A percentile compares a stretch with the other conserved stretches of the same genome.
Evolutionary conservation across 2,329 filamentous ascomycete species (phyloP).

Genomic region (Trichoderma sp.): DNA sequence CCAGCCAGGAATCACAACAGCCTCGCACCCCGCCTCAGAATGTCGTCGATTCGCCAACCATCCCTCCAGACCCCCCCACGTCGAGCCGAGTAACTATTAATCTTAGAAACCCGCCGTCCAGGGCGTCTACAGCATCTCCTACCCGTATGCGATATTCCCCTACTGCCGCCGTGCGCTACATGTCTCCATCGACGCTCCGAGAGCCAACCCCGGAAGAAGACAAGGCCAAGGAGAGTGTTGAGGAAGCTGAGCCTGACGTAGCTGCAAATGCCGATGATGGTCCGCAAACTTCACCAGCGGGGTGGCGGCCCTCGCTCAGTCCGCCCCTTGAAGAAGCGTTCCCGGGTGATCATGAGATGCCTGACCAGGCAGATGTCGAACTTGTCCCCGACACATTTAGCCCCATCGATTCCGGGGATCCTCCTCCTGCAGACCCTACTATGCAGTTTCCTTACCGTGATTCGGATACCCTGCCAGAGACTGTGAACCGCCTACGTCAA

Average conservation of each 20-base stretch:
- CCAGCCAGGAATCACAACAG: constrained; percentile 21
- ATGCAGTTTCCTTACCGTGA: constrained; percentile 46
- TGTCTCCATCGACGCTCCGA: not conserved
- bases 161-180: not conserved
- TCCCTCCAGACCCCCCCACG: constrained; percentile 37
- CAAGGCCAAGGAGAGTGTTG: constrained; percentile 44
- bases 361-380: constrained; percentile 29
- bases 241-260: constrained; percentile 43
- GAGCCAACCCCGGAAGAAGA: constrained; percentile 22
- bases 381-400: constrained; percentile 26
- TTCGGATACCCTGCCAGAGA: constrained; percentile 30
- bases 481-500: constrained; percentile 36
- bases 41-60: constrained; percentile 32
- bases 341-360: constrained; percentile 29
- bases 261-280: constrained; percentile 26
- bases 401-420: constrained; percentile 19
- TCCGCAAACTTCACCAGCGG: constrained; percentile 23
- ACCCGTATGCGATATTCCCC: not conserved
- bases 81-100: constrained; percentile 61
- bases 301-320: constrained; percentile 33
- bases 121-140: constrained; percentile 37
- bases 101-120: constrained; percentile 46
- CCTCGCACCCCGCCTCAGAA: constrained; percentile 44
- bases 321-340: constrained; percentile 39
- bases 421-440: constrained; percentile 40